Evolutionary conservation across 2,329 filamentous ascomycete species (phyloP), one percentile per base, ranked within the genome.

Genomic region (Claviceps digitariae): DNA sequence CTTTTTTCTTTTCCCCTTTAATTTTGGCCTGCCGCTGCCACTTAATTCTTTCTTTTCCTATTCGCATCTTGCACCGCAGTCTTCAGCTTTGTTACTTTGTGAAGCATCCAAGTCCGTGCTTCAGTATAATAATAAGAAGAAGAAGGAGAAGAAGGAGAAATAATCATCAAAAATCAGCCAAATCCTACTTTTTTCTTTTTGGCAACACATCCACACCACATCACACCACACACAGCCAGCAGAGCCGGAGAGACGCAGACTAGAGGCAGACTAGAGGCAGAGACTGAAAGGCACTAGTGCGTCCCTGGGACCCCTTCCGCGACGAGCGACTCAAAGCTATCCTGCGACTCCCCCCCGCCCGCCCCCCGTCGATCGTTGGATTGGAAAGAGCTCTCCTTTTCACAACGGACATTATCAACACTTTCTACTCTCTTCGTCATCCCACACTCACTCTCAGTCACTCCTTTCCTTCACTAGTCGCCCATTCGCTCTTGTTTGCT

Each of bases 391-490:
- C 43, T 53, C 54, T 51, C 54, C 48, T 64, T 69, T 69, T 69
- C 51, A 40, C 36, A 23, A 38, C 36, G 62, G 53, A 52, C 59
- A 59, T 66, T 68, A 23, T 45, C 66, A 62, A 63, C 60, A 58
- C 61, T 63, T 64, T 67, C 66, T 50, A 50, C 55, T 50, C 52
- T 25, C 20, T 44, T 51, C 48, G 48, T 52, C 44, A 48, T 21
- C 17, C 43, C 29, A 25, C 52, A 53, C 63, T 66, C 65, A 63
- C 66, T 64, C 65, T 64, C 62, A 69, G 67, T 70, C 67, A 66
- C 65, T 68, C 66, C 63, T 67, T 69, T 67, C 62, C 59, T 59
- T 38, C 58, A 58, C 57, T 61, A 58, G 27, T 46, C 38, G 36
- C 52, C n/a, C n/a, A 46, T 46, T 27, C 48, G 45, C 38, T 15